A percentile compares a stretch with the other conserved stretches of the same genome.
These are phyloP conservation scores for Corynascus novoguineensis DNA, from an alignment of 495 filamentous ascomycete genomes.

Conservation along the genomic window DNA sequence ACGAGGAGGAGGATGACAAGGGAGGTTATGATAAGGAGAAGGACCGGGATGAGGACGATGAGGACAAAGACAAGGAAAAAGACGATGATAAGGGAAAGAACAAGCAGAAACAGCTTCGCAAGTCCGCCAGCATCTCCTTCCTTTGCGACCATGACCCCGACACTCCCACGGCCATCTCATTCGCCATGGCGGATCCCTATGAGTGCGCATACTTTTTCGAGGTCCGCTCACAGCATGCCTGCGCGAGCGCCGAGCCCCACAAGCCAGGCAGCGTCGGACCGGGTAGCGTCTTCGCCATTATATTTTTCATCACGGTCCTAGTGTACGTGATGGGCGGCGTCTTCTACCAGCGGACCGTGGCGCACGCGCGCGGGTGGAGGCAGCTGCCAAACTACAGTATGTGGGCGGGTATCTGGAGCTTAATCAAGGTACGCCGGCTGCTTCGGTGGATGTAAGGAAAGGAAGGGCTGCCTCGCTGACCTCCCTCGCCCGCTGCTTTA, in stretches of 20 bases:
- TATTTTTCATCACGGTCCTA: conserved; percentile 73
- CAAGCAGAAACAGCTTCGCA: conserved; percentile 51
- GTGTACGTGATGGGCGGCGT: conserved; percentile 91
- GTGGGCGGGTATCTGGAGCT: conserved; percentile 83
- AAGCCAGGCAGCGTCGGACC: conserved; percentile 68
- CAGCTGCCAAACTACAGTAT: conserved; percentile 91
- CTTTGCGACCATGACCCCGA: conserved; percentile 78
- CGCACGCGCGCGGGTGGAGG: conserved; percentile 90
- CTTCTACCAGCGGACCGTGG: conserved; percentile 91
- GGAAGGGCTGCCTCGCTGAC: no score
- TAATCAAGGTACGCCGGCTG: conserved; percentile 59
- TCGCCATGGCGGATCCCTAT: conserved; percentile 76
- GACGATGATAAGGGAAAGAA: conserved; percentile 30
- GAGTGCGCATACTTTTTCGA: conserved; percentile 97
- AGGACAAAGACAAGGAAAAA: conserved; percentile 37
- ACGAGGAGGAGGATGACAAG: conserved; percentile 37
- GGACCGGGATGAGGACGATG: conserved; percentile 20
- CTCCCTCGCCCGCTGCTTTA: conserved; percentile 30
- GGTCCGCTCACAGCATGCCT: conserved; percentile 80
- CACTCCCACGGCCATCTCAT: conserved; percentile 59
- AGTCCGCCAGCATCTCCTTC: conserved; percentile 87
- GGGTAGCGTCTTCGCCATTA: conserved; percentile 86
- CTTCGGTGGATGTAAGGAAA: conserved; percentile 18
- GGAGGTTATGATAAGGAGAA: conserved; percentile 33
- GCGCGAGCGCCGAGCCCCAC: conserved; percentile 57